phyloP scores from a whole-genome alignment of 352 stramenopile species.

The Elongisporangium senticosum region DNA sequence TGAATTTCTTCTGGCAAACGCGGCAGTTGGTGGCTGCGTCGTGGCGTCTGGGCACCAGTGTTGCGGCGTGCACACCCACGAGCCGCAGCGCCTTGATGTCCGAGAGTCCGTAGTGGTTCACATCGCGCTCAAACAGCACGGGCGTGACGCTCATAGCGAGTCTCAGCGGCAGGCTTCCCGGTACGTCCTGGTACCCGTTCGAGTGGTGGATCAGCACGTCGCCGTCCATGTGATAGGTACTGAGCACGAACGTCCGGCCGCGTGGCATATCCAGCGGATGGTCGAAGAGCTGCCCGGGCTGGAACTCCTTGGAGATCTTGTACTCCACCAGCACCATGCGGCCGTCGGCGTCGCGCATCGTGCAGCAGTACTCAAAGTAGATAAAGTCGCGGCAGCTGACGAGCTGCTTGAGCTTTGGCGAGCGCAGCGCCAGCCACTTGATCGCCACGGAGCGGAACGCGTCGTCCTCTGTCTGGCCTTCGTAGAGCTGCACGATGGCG shows the following conservation, averaged over 20 bases:
- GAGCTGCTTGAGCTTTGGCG: neutral
- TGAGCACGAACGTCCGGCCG: neutral
- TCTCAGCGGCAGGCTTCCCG: neutral
- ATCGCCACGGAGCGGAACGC: neutral
- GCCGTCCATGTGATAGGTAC: neutral
- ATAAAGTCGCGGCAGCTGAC: neutral
- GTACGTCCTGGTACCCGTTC: neutral
- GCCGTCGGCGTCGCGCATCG: neutral
- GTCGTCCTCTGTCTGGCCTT: neutral
- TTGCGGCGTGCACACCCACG: neutral
- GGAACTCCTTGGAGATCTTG: neutral
- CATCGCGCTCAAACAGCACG: neutral
- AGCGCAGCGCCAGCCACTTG: neutral
- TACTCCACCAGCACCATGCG: neutral
- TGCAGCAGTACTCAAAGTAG: neutral
- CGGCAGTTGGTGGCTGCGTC: neutral
- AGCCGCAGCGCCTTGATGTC: neutral
- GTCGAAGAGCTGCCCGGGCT: neutral
- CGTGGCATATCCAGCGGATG: neutral
- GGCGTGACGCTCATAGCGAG: neutral
- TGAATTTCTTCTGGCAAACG: neutral
- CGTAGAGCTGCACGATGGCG: neutral
- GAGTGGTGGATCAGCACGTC: neutral
- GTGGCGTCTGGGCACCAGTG: neutral
- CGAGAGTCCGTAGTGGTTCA: neutral